These are phyloP conservation scores for Magnusiomyces suaveolens DNA, from an alignment of 1,139 yeast genomes.

Conservation along the genomic window DNA sequence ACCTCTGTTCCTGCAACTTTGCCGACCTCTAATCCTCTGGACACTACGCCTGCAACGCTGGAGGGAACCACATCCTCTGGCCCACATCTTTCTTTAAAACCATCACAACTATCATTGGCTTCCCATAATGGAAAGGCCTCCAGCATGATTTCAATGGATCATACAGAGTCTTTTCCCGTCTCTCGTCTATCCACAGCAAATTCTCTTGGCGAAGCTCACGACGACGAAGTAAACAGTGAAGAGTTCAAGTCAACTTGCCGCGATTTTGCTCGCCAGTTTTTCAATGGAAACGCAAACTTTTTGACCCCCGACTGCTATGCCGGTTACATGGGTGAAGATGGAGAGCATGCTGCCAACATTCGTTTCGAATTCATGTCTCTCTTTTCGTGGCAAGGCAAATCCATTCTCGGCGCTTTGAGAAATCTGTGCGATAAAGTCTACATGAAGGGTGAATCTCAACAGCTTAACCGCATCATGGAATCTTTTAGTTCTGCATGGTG, in stretches of 20 bases:
- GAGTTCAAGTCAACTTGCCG: background rate
- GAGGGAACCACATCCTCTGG: background rate
- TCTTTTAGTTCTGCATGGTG: constrained; percentile 62
- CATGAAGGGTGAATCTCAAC: constrained; percentile 75
- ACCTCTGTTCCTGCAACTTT: background rate
- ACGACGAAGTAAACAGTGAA: background rate
- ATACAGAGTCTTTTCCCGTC: background rate
- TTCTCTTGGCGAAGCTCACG: background rate
- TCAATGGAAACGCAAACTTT: constrained; percentile 19
- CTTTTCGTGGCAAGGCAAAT: constrained; percentile 25
- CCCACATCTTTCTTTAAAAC: too few species aligned
- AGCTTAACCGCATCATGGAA: constrained; percentile 63
- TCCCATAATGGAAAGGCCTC: background rate
- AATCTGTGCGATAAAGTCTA: constrained; percentile 54
- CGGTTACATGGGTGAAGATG: constrained; percentile 27
- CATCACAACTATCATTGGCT: background rate
- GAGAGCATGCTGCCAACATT: constrained; percentile 16
- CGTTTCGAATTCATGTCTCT: constrained; percentile 26
- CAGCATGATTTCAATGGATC: background rate
- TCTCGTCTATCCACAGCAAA: background rate
- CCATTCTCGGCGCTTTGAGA: constrained; percentile 44
- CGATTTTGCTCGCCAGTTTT: constrained; percentile 20
- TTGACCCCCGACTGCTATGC: constrained; percentile 26
- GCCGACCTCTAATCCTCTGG: background rate
- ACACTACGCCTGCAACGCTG: background rate